These are phyloP conservation scores for Aspergillus sp. DNA, from an alignment of 2,329 filamentous ascomycete genomes.

Conservation along the genomic window DNA sequence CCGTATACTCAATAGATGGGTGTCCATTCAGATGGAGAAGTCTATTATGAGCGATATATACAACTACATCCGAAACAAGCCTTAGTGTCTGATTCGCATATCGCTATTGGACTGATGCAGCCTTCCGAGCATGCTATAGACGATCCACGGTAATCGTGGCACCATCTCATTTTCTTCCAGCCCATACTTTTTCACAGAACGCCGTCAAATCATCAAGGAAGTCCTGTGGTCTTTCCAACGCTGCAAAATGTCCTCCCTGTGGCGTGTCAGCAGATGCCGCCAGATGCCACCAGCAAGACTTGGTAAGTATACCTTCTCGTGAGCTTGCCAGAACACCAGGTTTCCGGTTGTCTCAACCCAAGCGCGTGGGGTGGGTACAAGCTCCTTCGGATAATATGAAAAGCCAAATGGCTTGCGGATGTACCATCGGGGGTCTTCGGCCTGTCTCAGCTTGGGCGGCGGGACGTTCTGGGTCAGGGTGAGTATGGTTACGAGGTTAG, in stretches of 20 bases:
- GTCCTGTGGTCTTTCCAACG: conserved; percentile 45
- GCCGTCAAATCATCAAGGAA: conserved; percentile 48
- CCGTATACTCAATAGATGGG: background rate
- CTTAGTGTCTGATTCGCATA: background rate
- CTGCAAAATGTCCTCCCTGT: conserved; percentile 58
- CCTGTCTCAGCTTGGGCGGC: background rate
- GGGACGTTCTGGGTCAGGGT: conserved; percentile 10
- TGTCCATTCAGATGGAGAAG: background rate
- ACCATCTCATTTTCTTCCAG: background rate
- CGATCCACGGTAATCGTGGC: background rate
- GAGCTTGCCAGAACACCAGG: conserved; percentile 41
- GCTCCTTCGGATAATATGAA: conserved; percentile 49
- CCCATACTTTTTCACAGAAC: conserved; percentile 37
- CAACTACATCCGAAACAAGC: background rate
- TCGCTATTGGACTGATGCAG: background rate
- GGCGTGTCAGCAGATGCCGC: background rate
- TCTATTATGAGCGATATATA: background rate
- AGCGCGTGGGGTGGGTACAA: conserved; percentile 43
- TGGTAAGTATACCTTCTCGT: conserved; percentile 32
- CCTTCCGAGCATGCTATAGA: background rate
- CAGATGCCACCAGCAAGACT: background rate
- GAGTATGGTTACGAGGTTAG: background rate
- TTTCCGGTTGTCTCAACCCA: conserved; percentile 42
- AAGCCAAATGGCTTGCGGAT: conserved; percentile 51
- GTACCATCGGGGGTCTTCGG: conserved; percentile 22